Evolutionary conservation across 768 basidiomycete genomes (phyloP).

Genomic region (Galerina sulciceps): DNA sequence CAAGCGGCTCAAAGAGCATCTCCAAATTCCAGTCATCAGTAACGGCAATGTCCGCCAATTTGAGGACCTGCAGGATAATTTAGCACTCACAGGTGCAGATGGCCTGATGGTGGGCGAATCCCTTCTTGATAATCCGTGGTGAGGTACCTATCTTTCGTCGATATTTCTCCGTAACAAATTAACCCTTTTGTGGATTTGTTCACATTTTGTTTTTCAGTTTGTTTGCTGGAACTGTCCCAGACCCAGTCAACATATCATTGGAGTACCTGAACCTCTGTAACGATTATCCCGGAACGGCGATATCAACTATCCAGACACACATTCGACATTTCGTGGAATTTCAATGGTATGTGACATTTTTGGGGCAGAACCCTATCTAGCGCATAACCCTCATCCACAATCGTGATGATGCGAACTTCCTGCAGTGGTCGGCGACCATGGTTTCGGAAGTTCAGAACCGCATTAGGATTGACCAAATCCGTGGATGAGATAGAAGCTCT

Average conservation of each 20-base stretch:
- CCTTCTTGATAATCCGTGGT: constrained; percentile 79
- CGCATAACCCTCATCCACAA: neutral
- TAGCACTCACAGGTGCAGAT: constrained; percentile 61
- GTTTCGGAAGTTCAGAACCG: constrained; percentile 58
- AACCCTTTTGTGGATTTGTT: too few species aligned
- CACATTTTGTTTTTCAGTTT: constrained; percentile 23
- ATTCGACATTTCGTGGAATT: constrained; percentile 70
- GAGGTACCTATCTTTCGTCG: neutral
- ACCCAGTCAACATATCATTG: constrained; percentile 67
- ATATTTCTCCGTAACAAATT: too few species aligned
- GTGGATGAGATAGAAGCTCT: constrained; percentile 52
- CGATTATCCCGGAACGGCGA: constrained; percentile 50
- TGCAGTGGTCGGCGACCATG: constrained; percentile 52
- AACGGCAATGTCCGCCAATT: constrained; percentile 78
- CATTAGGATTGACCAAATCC: constrained; percentile 43
- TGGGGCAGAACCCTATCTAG: neutral
- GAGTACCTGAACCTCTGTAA: constrained; percentile 72
- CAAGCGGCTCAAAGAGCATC: constrained; percentile 51
- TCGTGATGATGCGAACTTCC: neutral
- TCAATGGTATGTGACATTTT: constrained; percentile 55
- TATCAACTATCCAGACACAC: constrained; percentile 62
- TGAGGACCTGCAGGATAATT: constrained; percentile 59
- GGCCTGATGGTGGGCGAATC: constrained; percentile 85
- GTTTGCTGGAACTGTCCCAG: constrained; percentile 56
- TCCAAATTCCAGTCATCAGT: constrained; percentile 67